Percentiles rank a stretch among this genome's conserved stretches.
phyloP scores from a whole-genome alignment of 192 early-diverging fungal genomes.

The Coemansia umbellata region DNA sequence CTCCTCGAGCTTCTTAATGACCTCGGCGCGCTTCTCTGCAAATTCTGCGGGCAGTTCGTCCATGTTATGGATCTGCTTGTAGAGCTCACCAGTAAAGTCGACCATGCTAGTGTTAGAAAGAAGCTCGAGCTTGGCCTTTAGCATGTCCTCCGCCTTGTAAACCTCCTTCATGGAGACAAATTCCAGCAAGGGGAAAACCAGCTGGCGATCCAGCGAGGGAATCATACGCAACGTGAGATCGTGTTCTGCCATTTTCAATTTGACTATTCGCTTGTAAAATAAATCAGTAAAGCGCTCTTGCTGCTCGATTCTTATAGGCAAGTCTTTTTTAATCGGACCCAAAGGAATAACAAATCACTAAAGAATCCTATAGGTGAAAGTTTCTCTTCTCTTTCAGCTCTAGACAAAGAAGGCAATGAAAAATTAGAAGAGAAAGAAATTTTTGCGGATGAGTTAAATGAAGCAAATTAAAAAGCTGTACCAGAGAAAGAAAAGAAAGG shows the following conservation, averaged over 20 bases:
- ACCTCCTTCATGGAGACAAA: constrained; percentile 83
- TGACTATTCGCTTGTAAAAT: constrained; percentile 1
- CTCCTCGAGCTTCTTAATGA: constrained; percentile 68
- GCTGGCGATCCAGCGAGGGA: constrained; percentile 88
- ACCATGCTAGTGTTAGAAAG: constrained; percentile 90
- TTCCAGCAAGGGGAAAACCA: constrained; percentile 86
- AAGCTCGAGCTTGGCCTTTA: constrained; percentile 87
- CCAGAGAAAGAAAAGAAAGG: too few relatives aligned
- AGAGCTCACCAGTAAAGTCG: constrained; percentile 82
- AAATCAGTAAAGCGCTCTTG: constrained; percentile 3
- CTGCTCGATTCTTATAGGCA: not conserved
- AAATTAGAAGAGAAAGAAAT: not conserved
- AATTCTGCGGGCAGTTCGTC: constrained; percentile 74
- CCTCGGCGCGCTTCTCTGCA: constrained; percentile 69
- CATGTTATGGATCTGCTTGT: constrained; percentile 73
- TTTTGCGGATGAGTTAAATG: too few relatives aligned
- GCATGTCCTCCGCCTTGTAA: constrained; percentile 70
- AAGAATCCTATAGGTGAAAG: not conserved
- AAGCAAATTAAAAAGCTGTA: too few relatives aligned
- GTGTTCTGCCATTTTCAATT: constrained; percentile 55
- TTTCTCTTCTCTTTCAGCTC: not conserved
- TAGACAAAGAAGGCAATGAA: not conserved
- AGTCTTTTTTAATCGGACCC: not conserved
- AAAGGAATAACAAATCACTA: not conserved
- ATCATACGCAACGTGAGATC: constrained; percentile 80